These are phyloP conservation scores for Durusdinium trenchii DNA, from an alignment of 73 alveolate genomes.

Conservation along the genomic window DNA sequence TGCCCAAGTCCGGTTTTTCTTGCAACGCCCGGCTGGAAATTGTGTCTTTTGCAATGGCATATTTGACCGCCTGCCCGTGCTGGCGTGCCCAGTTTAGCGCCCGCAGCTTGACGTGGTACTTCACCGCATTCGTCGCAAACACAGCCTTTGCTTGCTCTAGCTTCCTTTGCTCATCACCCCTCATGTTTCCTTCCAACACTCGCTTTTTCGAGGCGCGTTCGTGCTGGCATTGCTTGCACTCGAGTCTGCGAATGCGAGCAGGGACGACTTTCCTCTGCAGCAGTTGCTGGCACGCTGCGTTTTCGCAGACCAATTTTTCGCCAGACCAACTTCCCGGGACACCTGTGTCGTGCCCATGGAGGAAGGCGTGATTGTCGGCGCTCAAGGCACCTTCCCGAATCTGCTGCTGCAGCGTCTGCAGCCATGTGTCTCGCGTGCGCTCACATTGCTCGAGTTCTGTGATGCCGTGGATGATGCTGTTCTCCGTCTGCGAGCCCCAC, in stretches of 20 bases:
- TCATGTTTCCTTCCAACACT: not conserved
- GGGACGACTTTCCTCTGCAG: too few relatives aligned
- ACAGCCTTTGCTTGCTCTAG: not conserved
- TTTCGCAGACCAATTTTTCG: not conserved
- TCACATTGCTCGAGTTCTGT: not conserved
- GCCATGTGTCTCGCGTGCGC: slow-evolving; percentile 24
- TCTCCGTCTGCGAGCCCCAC: not conserved
- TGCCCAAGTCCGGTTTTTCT: not conserved
- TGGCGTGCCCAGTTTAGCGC: not conserved
- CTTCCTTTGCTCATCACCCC: not conserved
- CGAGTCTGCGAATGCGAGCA: not conserved
- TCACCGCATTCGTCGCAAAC: not conserved
- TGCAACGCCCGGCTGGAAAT: not conserved
- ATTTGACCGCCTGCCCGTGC: not conserved
- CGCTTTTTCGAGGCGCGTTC: not conserved
- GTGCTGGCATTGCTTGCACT: not conserved
- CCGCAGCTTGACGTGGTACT: not conserved
- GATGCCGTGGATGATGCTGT: not conserved
- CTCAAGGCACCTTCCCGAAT: not conserved
- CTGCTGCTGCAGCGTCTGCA: not conserved
- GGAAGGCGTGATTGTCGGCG: not conserved
- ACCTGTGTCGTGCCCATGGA: not conserved
- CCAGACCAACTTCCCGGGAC: slow-evolving; percentile 21
- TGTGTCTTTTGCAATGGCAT: not conserved
- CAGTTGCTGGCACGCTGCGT: not conserved